Base-by-base conservation (phyloP, 495 filamentous ascomycete species). In the Penicillium simplicissimum region DNA sequence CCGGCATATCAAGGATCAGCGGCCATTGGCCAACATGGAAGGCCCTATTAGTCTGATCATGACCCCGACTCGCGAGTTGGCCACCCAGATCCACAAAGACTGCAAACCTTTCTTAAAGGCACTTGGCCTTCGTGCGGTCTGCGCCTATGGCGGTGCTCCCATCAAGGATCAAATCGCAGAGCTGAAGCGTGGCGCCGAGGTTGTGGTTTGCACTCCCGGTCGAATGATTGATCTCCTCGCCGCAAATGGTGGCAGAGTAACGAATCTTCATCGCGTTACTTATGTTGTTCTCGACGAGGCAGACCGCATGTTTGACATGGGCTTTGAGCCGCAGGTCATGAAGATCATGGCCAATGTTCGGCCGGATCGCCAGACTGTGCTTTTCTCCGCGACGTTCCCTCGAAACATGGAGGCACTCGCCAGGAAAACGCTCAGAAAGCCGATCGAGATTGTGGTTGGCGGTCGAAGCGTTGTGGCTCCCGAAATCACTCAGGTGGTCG, bases 261-360 rank as follows among this genome's bases (percentile, higher is more conserved):
- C 92, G 1, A 98, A 96, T 67, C 81, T 98, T 21, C 87, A 84
- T 52, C 82, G 96, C 37, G 90, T 96, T 37, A 96, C 92, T 0
- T 98, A 97, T 67, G 82, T 96, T 15, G 95, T 98, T 15, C 83
- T 99, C 36, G 96, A 99, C 67, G 96, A 99, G 73, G 96, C 96
- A 19, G 96, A 99, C 68, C 88, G 96, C 47, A 99, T 99, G 96
- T 98, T 97, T 66, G 96, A 99, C 71, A 97, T 99, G 96, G 96
- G 96, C 6, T 98, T 99, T 62, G 94, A 97, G 73, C 94, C 94
- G 1, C 96, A 98, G 67, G 92, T 99, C 49, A 95, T 94, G 90
- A 97, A 96, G 73, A 93, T 99, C 58, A 84, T 98, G 66, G 85
- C 82, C 61, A 96, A 95, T 68, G 88, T 96, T 61, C 88, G 96